These are phyloP conservation scores for Lithospermum erythrorhizon DNA, from an alignment of 257 asterid genomes.

Conservation along the genomic window DNA sequence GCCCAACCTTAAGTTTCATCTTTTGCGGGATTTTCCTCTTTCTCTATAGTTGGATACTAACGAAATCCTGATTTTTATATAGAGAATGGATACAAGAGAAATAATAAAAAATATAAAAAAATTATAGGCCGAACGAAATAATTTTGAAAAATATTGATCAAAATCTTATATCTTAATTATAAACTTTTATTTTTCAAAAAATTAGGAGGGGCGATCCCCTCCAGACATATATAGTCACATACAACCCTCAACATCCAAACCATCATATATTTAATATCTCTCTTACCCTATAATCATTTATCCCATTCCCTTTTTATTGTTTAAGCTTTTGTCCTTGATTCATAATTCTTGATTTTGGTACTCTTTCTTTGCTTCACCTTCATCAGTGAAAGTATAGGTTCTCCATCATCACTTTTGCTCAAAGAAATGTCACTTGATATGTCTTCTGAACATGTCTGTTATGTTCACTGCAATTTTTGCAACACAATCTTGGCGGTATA, in stretches of 20 bases:
- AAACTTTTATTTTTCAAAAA: too few relatives aligned
- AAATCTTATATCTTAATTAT: too few relatives aligned
- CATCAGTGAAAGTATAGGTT: constrained; percentile 3
- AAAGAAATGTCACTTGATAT: constrained; percentile 51
- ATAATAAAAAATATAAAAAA: too few relatives aligned
- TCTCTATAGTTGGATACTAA: too few relatives aligned
- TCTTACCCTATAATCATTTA: constrained; percentile 13
- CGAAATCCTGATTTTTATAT: too few relatives aligned
- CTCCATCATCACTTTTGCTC: constrained; percentile 12
- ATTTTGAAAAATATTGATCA: too few relatives aligned
- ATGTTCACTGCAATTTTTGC: constrained; percentile 91
- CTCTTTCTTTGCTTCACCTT: constrained; percentile 5
- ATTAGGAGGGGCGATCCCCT: too few relatives aligned
- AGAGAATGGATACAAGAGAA: too few relatives aligned
- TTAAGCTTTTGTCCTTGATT: constrained; percentile 3
- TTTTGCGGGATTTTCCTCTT: not conserved
- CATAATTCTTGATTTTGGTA: constrained; percentile 10
- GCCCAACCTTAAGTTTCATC: not conserved
- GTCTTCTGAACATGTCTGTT: constrained; percentile 71
- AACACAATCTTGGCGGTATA: constrained; percentile 85
- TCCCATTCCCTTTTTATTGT: not conserved
- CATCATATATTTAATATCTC: constrained; percentile 9
- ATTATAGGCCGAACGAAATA: too few relatives aligned
- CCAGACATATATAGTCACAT: too few relatives aligned
- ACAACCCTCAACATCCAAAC: constrained; percentile 7